Percentiles rank a stretch among this genome's conserved stretches.
These are phyloP conservation scores for Camptophora hylomeconis DNA, from an alignment of 2,329 filamentous ascomycete genomes.

Conservation along the genomic window DNA sequence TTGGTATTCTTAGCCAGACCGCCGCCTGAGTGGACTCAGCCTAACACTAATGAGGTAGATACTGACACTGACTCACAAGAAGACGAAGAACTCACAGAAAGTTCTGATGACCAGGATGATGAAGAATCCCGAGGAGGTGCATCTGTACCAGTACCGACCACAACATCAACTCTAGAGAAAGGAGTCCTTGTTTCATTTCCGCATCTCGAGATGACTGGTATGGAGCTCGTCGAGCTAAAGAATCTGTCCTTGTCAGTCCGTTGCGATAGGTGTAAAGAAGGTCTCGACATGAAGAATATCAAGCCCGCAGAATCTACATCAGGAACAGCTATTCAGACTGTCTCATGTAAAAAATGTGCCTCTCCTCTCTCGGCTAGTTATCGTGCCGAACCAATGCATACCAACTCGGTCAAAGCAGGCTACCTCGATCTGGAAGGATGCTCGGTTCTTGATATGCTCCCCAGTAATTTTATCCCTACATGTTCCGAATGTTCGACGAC, in stretches of 20 bases:
- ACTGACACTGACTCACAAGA: conserved; percentile 29
- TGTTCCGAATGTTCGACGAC: conserved; percentile 63
- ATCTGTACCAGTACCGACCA: conserved; percentile 26
- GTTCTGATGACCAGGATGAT: conserved; percentile 22
- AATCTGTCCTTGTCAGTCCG: conserved; percentile 59
- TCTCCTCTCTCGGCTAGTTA: conserved; percentile 31
- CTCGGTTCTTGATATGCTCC: conserved; percentile 61
- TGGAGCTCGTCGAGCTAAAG: conserved; percentile 60
- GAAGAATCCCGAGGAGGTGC: conserved; percentile 23
- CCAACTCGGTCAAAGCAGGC: conserved; percentile 59
- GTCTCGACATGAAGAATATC: conserved; percentile 55
- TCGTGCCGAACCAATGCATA: conserved; percentile 58
- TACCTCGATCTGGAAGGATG: conserved; percentile 68
- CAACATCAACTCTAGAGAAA: conserved; percentile 32
- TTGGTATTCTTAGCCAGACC: conserved; percentile 58
- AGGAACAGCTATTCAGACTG: conserved; percentile 21
- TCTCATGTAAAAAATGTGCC: conserved; percentile 44
- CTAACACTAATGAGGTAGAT: conserved; percentile 22
- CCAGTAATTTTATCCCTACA: conserved; percentile 66
- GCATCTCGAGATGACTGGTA: conserved; percentile 59
- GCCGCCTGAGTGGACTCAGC: conserved; percentile 61
- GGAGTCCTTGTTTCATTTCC: conserved; percentile 73
- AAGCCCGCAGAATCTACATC: conserved; percentile 24
- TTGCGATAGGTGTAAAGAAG: conserved; percentile 65
- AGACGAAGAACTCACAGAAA: conserved; percentile 29